Evolutionary conservation across 495 filamentous ascomycete species (phyloP), one percentile per base, ranked within the genome.

Genomic region (Achaetomiella virescens): DNA sequence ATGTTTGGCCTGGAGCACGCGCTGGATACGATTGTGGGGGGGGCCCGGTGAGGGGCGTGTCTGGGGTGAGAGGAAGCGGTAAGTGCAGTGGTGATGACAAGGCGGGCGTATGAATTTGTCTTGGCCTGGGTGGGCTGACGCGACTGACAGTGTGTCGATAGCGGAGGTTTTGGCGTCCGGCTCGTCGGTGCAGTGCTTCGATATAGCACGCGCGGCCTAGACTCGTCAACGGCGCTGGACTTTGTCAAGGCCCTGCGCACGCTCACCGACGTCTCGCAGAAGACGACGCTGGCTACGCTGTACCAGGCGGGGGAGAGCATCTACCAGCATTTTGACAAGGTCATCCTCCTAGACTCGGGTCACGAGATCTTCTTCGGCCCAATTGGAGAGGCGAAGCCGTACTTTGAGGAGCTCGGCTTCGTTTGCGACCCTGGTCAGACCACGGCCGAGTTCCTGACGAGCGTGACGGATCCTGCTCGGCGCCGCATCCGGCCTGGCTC

Each of bases 301-400:
- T 92, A 92, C 70, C 88, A 92, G 65, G 87, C 87, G 0, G 83
- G 86, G 37, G 81, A 92, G 65, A 84, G 77, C 24, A 89, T 90
- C 55, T 91, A 89, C 63, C 76, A 90, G 58, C 71, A 84, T 14
- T 87, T 91, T 80, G 81, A 86, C 63, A 86, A 85, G 55, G 81
- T 82, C 1, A 68, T 73, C 2, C 70, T 88, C 4, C 66, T 90
- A 0, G 83, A 86, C 55, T 76, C 84, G 57, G 86, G 85, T 3
- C 69, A 80, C 7, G 72, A 85, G 61, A 81, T 87, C 31, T 88
- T 79, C 67, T 87, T 82, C 48, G 85, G 86, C 0, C 76, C 76
- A 0, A 73, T 71, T 9, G 65, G 71, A 6, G 57, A 72, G 14
- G 85, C 84, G 10, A 79, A 72, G 41, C 66, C 74, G 2, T 88